These are phyloP conservation scores for Nicotiana tabacum DNA, from an alignment of 257 asterid genomes.

Conservation along the genomic window DNA sequence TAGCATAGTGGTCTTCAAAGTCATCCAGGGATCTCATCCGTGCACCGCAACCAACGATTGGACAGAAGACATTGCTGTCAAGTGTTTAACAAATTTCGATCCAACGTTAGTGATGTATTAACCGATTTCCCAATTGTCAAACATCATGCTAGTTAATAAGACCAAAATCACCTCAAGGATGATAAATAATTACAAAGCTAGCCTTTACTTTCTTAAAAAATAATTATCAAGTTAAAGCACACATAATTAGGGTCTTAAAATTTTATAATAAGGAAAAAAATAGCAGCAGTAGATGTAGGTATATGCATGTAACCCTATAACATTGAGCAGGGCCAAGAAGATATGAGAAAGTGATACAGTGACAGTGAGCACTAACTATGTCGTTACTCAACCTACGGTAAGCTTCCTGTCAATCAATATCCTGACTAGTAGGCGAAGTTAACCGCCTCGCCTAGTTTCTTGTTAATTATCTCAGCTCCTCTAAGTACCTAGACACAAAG, in stretches of 20 bases:
- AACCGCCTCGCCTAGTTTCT: background rate
- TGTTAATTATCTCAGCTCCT: background rate
- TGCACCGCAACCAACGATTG: constrained; percentile 83
- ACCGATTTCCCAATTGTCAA: background rate
- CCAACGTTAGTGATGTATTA: background rate
- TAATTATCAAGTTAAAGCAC: background rate
- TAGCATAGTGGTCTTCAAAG: constrained; percentile 79
- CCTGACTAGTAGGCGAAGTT: background rate
- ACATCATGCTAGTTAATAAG: background rate
- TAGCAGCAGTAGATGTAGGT: background rate
- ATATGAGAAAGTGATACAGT: background rate
- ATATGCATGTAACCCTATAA: background rate
- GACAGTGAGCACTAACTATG: constrained; percentile 3
- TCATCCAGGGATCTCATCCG: constrained; percentile 59
- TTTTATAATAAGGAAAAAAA: background rate
- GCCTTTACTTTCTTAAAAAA: background rate
- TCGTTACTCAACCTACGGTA: background rate
- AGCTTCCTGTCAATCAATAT: background rate
- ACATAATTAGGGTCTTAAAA: background rate
- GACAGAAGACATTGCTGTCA: constrained; percentile 59
- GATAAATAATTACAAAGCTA: background rate
- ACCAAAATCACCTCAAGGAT: background rate
- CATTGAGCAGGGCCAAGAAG: background rate
- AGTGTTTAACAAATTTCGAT: background rate
- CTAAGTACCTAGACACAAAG: background rate